phyloP scores from a whole-genome alignment of 1,139 yeast species.

The Taiozyma sp. region DNA sequence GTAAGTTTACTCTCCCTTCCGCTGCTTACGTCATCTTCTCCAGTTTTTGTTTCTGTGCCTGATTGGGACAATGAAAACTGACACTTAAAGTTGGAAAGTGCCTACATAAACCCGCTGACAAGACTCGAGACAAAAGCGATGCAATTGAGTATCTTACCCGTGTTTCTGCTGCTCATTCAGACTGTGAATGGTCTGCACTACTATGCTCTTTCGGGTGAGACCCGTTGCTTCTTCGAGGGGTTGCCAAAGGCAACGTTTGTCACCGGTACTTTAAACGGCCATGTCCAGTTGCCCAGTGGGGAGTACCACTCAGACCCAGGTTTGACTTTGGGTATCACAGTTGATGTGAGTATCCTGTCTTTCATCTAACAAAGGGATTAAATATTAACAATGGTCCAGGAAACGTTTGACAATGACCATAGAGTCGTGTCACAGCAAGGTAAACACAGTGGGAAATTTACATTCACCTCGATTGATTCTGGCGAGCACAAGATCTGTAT shows the following conservation, averaged over 20 bases:
- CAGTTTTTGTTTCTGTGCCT: neutral
- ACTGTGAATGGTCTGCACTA: constrained; percentile 24
- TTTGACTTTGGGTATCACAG: constrained; percentile 36
- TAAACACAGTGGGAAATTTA: constrained; percentile 48
- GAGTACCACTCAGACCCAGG: constrained; percentile 32
- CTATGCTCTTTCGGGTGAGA: constrained; percentile 28
- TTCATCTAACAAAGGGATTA: neutral
- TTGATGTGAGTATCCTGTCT: constrained; percentile 35
- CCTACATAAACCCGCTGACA: too few relatives aligned
- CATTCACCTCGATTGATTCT: constrained; percentile 54
- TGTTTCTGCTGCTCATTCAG: constrained; percentile 2
- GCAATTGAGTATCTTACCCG: neutral
- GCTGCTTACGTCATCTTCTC: neutral
- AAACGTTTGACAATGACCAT: constrained; percentile 53
- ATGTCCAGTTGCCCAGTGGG: constrained; percentile 17
- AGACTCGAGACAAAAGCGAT: neutral
- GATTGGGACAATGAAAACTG: neutral
- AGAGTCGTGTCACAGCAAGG: constrained; percentile 53
- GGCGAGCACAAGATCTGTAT: constrained; percentile 64
- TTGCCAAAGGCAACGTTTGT: constrained; percentile 45
- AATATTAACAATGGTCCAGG: constrained; percentile 24
- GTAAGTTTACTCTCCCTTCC: too few relatives aligned
- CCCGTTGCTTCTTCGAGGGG: constrained; percentile 53
- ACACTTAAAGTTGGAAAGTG: neutral
- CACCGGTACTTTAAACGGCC: constrained; percentile 37